Evolutionary conservation across 805 yeast species (phyloP).

Genomic region (Pichia californica): DNA sequence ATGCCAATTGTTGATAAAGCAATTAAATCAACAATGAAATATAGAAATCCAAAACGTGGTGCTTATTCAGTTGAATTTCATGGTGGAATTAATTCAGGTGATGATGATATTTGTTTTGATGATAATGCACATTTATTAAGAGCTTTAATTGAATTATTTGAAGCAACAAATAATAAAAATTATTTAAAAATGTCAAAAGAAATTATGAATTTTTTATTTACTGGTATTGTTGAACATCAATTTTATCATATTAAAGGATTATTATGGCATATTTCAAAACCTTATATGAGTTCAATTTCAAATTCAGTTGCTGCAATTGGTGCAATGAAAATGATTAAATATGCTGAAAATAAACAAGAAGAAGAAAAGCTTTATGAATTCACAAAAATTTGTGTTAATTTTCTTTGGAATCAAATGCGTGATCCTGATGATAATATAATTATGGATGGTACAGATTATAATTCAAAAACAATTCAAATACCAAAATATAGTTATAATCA

Average conservation of each 20-base stretch:
- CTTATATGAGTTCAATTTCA: conserved; percentile 47
- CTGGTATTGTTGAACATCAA: conserved; percentile 50
- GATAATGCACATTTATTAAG: conserved; percentile 72
- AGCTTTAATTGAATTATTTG: conserved; percentile 59
- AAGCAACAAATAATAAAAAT: conserved; percentile 51
- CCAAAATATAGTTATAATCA: conserved; percentile 63
- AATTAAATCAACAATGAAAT: conserved; percentile 41
- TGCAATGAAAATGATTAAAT: conserved; percentile 54
- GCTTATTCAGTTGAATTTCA: conserved; percentile 50
- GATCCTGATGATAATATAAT: conserved; percentile 51
- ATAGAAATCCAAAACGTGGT: conserved; percentile 42
- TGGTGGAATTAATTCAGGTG: conserved; percentile 32
- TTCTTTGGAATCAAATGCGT: conserved; percentile 46
- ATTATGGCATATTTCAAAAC: conserved; percentile 57
- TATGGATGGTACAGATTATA: conserved; percentile 53
- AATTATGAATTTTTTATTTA: conserved; percentile 54
- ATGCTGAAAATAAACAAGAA: conserved; percentile 38
- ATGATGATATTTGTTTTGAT: conserved; percentile 64
- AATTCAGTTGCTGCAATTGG: conserved; percentile 59
- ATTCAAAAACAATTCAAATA: conserved; percentile 36
- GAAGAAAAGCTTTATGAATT: conserved; percentile 42
- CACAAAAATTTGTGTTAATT: conserved; percentile 54
- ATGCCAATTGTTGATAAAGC: conserved; percentile 49
- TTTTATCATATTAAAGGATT: conserved; percentile 51
- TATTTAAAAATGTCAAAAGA: conserved; percentile 53